These are phyloP conservation scores for Trichoderma aggressivum DNA, from an alignment of 2,329 filamentous ascomycete genomes.

Conservation along the genomic window DNA sequence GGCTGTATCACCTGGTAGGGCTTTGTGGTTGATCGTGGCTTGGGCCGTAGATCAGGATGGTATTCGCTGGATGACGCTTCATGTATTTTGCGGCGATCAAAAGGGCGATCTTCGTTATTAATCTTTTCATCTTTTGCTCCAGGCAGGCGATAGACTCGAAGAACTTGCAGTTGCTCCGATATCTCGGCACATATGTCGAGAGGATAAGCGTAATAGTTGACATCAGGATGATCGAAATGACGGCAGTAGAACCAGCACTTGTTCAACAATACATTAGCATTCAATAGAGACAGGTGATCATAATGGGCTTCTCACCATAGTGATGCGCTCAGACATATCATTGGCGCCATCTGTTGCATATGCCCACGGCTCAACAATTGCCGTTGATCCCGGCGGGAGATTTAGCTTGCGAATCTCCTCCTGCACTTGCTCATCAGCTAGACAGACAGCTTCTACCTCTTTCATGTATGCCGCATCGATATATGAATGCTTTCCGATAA, in stretches of 20 bases:
- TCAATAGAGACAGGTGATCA: accelerated
- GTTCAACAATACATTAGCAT: background rate
- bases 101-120: background rate
- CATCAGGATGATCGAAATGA: background rate
- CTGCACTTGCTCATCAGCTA: background rate
- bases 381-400: background rate
- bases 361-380: background rate
- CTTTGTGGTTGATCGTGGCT: background rate
- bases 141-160: background rate
- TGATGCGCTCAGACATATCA: background rate
- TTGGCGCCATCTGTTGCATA: background rate
- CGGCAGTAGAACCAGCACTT: background rate
- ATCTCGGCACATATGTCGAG: background rate
- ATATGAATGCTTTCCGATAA: background rate
- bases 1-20: background rate
- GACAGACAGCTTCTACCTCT: background rate
- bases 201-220: background rate
- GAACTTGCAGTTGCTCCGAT: background rate
- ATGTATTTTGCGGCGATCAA: background rate
- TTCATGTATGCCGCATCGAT: background rate
- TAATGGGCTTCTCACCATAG: background rate
- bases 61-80: background rate
- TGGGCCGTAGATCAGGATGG: background rate
- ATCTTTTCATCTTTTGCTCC: background rate
- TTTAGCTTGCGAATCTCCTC: background rate